phyloP scores from a whole-genome alignment of 1,284 basidiomycete species.

The Erythrobasidium hasegawianum region DNA sequence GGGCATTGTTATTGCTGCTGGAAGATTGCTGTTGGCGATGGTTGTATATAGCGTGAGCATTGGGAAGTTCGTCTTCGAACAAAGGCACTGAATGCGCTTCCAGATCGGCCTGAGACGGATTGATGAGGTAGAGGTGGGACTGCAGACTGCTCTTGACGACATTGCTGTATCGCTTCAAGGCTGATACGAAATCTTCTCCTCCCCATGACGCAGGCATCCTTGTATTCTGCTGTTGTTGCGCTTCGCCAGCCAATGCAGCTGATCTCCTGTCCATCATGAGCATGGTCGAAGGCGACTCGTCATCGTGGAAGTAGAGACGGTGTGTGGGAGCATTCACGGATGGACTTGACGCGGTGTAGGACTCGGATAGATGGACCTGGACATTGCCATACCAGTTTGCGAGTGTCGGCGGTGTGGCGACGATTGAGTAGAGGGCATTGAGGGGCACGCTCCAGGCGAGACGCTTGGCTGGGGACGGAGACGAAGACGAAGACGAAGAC shows the following conservation, averaged over 20 bases:
- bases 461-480: conserved; percentile 44
- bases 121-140: conserved; percentile 79
- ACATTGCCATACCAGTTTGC: conserved; percentile 76
- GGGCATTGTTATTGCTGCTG: conserved; percentile 5
- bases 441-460: conserved; percentile 93
- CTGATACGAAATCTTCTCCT: conserved; percentile 65
- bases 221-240: conserved; percentile 9
- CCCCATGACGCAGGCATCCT: conserved; percentile 47
- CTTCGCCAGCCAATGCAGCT: conserved; percentile 30
- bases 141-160: conserved; percentile 73
- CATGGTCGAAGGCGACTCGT: conserved; percentile 70
- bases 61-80: conserved; percentile 49
- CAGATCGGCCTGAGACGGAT: conserved; percentile 82
- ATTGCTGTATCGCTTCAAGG: conserved; percentile 64
- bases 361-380: conserved; percentile 68
- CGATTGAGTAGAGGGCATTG: conserved; percentile 80
- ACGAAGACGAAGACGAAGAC: conserved; percentile 57
- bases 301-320: conserved; percentile 91
- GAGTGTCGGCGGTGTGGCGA: conserved; percentile 75
- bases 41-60: conserved; percentile 35
- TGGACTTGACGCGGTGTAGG: conserved; percentile 25
- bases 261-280: conserved; percentile 43
- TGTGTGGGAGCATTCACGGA: conserved; percentile 58
- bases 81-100: conserved; percentile 63
- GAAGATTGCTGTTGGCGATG: conserved; percentile 11